phyloP scores from a whole-genome alignment of 371 early-diverging fungal species.

The Fennellomyces sp. region DNA sequence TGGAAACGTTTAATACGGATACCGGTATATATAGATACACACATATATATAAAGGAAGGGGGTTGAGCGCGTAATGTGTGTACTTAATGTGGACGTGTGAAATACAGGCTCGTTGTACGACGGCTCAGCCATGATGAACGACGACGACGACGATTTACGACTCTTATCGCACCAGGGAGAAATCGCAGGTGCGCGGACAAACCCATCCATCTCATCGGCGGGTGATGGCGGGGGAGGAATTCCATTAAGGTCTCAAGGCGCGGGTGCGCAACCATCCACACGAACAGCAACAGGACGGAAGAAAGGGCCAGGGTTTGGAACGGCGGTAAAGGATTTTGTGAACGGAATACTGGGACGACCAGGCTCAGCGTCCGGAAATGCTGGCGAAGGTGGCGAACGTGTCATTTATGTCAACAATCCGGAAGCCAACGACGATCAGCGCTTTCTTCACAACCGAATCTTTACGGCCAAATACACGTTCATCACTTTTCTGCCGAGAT shows the following conservation, averaged over 20 bases:
- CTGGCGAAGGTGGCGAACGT: conserved; percentile 60
- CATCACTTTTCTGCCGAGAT: conserved; percentile 89
- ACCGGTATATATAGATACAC: conserved; percentile 12
- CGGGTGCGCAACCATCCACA: background rate
- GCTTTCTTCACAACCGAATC: conserved; percentile 83
- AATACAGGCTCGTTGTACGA: conserved; percentile 45
- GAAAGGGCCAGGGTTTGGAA: background rate
- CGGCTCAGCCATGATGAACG: conserved; percentile 30
- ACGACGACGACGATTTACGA: conserved; percentile 54
- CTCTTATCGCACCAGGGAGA: conserved; percentile 40
- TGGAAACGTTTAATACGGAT: conserved; percentile 25
- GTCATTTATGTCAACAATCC: conserved; percentile 87
- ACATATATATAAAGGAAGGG: background rate
- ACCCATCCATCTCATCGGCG: conserved; percentile 3
- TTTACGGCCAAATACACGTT: conserved; percentile 92
- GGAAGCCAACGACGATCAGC: conserved; percentile 70
- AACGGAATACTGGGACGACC: conserved; percentile 25
- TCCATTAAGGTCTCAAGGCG: conserved; percentile 14
- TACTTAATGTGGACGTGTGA: background rate
- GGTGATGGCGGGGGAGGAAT: conserved; percentile 15
- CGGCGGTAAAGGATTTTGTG: conserved; percentile 19
- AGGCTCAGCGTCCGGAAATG: conserved; percentile 30
- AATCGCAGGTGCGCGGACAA: conserved; percentile 38
- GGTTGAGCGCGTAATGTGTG: background rate
- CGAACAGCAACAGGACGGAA: conserved; percentile 4